Evolutionary conservation across 2,329 filamentous ascomycete genomes (phyloP).

Genomic region (Furcasterigmium sp.): DNA sequence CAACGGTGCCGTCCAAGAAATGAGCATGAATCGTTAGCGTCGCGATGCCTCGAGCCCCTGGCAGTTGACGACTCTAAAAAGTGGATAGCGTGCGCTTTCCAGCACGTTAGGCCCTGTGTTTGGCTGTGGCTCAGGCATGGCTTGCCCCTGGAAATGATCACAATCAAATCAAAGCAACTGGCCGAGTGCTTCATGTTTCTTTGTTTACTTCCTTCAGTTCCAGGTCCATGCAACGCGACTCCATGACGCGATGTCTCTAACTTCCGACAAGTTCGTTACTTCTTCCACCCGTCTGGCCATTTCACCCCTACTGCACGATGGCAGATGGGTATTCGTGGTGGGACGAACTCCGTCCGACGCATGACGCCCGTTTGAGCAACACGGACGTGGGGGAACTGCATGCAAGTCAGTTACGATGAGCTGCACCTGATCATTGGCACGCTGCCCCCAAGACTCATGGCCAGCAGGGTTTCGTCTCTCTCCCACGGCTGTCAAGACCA

Average conservation of each 20-base stretch:
- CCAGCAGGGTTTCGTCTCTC: background rate
- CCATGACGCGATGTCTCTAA: no score
- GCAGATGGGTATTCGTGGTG: no score
- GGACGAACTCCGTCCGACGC: no score
- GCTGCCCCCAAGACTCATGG: background rate
- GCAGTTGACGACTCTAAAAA: constrained; percentile 1
- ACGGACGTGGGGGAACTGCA: background rate
- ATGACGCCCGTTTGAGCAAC: no score
- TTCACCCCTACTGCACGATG: no score
- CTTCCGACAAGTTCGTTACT: no score
- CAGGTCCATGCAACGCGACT: background rate
- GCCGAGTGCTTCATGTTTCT: background rate
- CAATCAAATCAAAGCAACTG: constrained; percentile 1
- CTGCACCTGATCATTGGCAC: background rate
- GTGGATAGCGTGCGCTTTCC: background rate
- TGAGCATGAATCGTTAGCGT: constrained; percentile 3
- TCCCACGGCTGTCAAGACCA: background rate
- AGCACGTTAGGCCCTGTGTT: background rate
- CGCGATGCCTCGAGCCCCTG: background rate
- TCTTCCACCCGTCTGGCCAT: no score
- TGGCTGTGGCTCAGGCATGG: background rate
- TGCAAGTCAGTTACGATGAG: background rate
- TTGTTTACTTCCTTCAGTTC: background rate
- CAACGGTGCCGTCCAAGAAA: background rate
- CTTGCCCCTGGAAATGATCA: constrained; percentile 1